Conservation (phyloP, 495 filamentous ascomycete genomes). For the Penicillium roqueforti region DNA sequence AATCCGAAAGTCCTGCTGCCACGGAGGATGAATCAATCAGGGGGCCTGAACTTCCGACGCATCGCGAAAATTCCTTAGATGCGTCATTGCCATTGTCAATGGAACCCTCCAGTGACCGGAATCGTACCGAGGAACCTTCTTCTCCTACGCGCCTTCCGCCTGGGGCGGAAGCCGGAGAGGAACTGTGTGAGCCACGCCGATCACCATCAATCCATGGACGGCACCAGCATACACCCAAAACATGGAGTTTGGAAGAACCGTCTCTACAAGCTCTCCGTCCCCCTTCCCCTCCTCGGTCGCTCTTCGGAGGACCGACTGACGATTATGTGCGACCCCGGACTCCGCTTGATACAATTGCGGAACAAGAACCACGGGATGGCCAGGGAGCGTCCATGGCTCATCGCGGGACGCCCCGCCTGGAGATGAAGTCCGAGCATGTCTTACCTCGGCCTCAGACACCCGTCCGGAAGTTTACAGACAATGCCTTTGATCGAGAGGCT, state of each 20-base stretch:
- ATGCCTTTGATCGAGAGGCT: slow-evolving; percentile 42
- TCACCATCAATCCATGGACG: slow-evolving; percentile 39
- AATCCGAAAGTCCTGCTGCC: slow-evolving; percentile 5
- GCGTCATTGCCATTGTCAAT: slow-evolving; percentile 31
- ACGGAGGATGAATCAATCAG: slow-evolving; percentile 8
- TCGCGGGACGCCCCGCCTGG: slow-evolving; percentile 38
- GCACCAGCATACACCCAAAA: slow-evolving; percentile 26
- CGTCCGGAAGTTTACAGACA: slow-evolving; percentile 48
- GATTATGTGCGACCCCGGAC: slow-evolving; percentile 34
- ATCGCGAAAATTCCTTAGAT: slow-evolving; percentile 14
- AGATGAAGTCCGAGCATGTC: slow-evolving; percentile 41
- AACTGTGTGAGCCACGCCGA: slow-evolving; percentile 31
- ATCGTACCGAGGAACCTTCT: slow-evolving; percentile 19
- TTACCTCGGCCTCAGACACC: slow-evolving; percentile 42
- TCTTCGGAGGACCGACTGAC: slow-evolving; percentile 25
- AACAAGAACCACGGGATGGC: slow-evolving; percentile 34
- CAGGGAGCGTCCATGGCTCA: slow-evolving; percentile 20
- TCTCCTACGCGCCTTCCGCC: slow-evolving; percentile 20
- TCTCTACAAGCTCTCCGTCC: slow-evolving; percentile 17
- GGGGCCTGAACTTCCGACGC: slow-evolving; percentile 16
- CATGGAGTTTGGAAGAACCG: slow-evolving; percentile 35
- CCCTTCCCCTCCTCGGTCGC: slow-evolving; percentile 26
- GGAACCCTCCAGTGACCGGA: slow-evolving; percentile 50
- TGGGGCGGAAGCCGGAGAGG: slow-evolving; percentile 12
- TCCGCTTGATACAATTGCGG: slow-evolving; percentile 38